These are phyloP conservation scores for Arachis hypogaea DNA, from an alignment of 306 rosid genomes.

Conservation along the genomic window DNA sequence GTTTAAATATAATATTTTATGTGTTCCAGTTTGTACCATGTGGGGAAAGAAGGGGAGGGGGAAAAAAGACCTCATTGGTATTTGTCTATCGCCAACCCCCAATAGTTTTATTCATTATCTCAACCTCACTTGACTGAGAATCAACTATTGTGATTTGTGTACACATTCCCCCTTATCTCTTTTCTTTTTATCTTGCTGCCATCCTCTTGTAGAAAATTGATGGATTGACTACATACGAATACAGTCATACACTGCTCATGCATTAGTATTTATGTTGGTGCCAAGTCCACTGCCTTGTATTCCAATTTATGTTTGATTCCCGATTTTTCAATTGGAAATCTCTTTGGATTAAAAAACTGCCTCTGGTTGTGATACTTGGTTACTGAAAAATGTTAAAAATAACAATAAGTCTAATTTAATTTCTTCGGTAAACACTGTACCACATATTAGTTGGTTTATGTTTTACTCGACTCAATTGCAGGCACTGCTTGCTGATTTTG, in stretches of 20 bases:
- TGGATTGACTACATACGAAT: background rate
- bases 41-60: too few relatives aligned
- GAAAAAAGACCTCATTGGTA: background rate
- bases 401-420: background rate
- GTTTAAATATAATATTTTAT: background rate
- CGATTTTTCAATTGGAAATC: conserved; percentile 24
- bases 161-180: too few relatives aligned
- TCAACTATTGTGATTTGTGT: too few relatives aligned
- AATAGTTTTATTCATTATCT: too few relatives aligned
- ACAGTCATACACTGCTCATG: background rate
- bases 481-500: conserved; percentile 78
- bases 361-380: conserved; percentile 6
- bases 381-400: background rate
- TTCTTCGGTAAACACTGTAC: background rate
- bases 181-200: too few relatives aligned
- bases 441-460: conserved; percentile 17
- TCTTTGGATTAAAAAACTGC: background rate
- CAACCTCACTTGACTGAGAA: too few relatives aligned
- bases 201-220: background rate
- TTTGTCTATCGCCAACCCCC: background rate
- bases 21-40: background rate
- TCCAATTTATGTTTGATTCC: background rate
- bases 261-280: background rate
- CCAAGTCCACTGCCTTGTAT: background rate
- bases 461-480: conserved; percentile 39